These are phyloP conservation scores for Hanseniaspora jakobsenii DNA, from an alignment of 805 yeast genomes.

Conservation along the genomic window DNA sequence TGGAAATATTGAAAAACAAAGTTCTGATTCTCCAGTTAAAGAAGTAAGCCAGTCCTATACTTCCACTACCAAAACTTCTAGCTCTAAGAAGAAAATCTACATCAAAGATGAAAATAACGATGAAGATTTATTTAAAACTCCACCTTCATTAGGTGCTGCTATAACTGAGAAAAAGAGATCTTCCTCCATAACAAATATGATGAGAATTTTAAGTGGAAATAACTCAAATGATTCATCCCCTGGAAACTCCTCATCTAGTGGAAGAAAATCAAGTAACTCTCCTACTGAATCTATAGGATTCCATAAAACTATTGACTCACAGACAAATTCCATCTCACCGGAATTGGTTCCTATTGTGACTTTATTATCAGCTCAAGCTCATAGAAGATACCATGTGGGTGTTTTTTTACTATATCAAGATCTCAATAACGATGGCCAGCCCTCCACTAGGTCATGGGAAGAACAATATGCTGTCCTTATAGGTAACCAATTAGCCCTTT, in stretches of 20 bases:
- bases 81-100: too few species aligned
- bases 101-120: neutral
- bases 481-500: slow-evolving; percentile 83
- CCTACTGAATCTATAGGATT: neutral
- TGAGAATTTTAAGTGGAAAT: slow-evolving; percentile 14
- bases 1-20: slow-evolving; percentile 6
- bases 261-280: slow-evolving; percentile 3
- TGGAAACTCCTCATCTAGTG: too few species aligned
- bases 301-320: slow-evolving; percentile 15
- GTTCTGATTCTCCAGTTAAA: neutral
- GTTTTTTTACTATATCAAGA: slow-evolving; percentile 63
- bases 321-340: slow-evolving; percentile 23
- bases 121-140: slow-evolving; percentile 1
- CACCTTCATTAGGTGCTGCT: slow-evolving; percentile 8
- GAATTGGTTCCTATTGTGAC: slow-evolving; percentile 58
- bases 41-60: too few species aligned
- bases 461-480: slow-evolving; percentile 86
- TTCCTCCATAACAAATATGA: slow-evolving; percentile 8
- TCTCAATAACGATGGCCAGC: slow-evolving; percentile 72
- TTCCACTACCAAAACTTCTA: neutral
- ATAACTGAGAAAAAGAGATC: slow-evolving; percentile 13
- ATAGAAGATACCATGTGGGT: slow-evolving; percentile 66
- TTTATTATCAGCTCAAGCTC: slow-evolving; percentile 57
- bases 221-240: neutral
- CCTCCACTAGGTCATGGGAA: slow-evolving; percentile 73